Conservation (phyloP, 352 stramenopile species). For the Globisporangium paddicum region DNA sequence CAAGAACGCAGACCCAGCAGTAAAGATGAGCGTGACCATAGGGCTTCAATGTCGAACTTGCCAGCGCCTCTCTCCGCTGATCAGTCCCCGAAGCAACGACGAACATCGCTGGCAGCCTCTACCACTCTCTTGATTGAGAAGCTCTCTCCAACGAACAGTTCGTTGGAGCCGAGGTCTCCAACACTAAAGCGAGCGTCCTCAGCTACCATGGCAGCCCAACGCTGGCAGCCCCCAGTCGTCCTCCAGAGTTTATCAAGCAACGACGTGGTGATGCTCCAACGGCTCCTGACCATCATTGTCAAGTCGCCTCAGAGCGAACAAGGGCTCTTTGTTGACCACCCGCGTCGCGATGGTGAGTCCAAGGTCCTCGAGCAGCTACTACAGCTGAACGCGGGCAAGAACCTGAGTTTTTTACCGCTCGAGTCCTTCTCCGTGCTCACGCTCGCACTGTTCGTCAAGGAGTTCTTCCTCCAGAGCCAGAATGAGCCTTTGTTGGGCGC, state of each 20-base stretch:
- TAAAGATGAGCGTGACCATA: not conserved
- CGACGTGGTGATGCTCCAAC: slow-evolving; percentile 1
- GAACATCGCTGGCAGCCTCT: not conserved
- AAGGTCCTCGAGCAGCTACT: slow-evolving; percentile 3
- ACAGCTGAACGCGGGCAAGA: slow-evolving; percentile 2
- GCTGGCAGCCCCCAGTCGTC: too few species aligned
- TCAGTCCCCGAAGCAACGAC: not conserved
- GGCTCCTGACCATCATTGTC: slow-evolving; percentile 6
- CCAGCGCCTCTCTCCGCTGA: not conserved
- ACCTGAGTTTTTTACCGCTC: slow-evolving; percentile 10
- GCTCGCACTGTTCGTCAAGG: not conserved
- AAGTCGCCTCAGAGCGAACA: slow-evolving; percentile 9
- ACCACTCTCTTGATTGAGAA: not conserved
- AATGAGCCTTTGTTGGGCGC: slow-evolving; percentile 3
- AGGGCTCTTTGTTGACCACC: slow-evolving; percentile 8
- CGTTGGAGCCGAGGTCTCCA: not conserved
- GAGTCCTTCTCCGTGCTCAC: slow-evolving; percentile 15
- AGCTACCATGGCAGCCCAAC: too few species aligned
- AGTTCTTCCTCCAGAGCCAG: not conserved
- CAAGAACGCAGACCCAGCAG: not conserved
- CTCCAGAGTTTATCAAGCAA: too few species aligned
- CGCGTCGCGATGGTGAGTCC: slow-evolving; percentile 4
- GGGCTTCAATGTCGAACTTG: too few species aligned
- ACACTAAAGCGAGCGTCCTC: too few species aligned
- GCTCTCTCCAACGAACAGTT: not conserved